phyloP scores from a whole-genome alignment of 2,329 filamentous ascomycete genomes.

The Colletotrichum filicis region DNA sequence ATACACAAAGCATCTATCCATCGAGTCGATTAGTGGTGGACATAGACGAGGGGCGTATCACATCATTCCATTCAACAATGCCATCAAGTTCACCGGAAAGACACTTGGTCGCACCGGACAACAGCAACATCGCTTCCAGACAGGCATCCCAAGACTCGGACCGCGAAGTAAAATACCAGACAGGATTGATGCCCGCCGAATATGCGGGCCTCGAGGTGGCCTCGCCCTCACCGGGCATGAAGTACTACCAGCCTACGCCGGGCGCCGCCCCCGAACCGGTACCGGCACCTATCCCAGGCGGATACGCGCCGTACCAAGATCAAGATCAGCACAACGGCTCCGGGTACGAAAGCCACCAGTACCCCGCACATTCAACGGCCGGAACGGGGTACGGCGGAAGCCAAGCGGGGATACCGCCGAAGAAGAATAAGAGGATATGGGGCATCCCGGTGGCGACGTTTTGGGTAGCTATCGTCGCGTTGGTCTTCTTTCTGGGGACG shows the following conservation, averaged over 20 bases:
- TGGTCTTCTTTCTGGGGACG: conserved; percentile 20
- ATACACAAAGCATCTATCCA: not conserved
- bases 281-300: conserved; percentile 35
- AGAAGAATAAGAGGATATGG: conserved; percentile 13
- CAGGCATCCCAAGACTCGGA: not conserved
- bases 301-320: conserved; percentile 18
- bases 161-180: not conserved
- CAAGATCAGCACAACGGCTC: conserved; percentile 8
- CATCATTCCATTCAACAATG: not conserved
- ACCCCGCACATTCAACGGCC: not conserved
- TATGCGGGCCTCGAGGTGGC: conserved; percentile 19
- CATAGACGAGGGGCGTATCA: not conserved
- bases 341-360: not conserved
- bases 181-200: conserved; percentile 19
- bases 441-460: conserved; percentile 24
- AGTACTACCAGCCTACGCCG: conserved; percentile 51
- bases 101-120: not conserved
- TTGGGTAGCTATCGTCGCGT: conserved; percentile 13
- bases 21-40: not conserved
- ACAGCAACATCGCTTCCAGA: not conserved
- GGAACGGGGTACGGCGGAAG: not conserved
- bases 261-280: conserved; percentile 38
- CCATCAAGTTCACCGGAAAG: not conserved
- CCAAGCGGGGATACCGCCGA: not conserved
- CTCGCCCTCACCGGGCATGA: conserved; percentile 47